Conservation (phyloP, 2,329 filamentous ascomycete genomes). For the Fusarium sp. region DNA sequence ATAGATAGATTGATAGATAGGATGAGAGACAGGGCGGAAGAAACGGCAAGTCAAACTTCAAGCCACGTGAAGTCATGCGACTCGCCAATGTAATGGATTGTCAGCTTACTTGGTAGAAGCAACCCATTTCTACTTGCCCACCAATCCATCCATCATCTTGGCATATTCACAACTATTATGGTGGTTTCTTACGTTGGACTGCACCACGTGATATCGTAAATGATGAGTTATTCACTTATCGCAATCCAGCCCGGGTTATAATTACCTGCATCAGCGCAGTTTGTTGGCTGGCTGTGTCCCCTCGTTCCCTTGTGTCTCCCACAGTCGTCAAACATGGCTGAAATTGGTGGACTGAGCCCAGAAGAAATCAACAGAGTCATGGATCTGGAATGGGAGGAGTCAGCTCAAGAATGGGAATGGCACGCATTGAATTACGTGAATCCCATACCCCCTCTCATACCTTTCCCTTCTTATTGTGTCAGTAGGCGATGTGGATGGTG, state of each 20-base stretch:
- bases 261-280: background rate
- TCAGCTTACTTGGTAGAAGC: background rate
- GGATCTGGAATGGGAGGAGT: constrained; percentile 25
- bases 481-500: constrained; percentile 30
- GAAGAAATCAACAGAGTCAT: constrained; percentile 22
- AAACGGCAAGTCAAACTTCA: background rate
- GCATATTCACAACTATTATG: background rate
- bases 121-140: background rate
- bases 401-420: constrained; percentile 19
- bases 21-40: background rate
- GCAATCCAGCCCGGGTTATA: background rate
- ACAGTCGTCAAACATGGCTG: background rate
- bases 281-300: background rate
- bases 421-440: constrained; percentile 8
- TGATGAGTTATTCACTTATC: background rate
- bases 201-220: constrained; percentile 20
- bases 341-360: constrained; percentile 6
- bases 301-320: background rate
- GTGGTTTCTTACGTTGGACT: constrained; percentile 8
- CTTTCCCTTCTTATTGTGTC: constrained; percentile 27
- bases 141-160: background rate
- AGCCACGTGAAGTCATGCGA: background rate
- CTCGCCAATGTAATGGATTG: background rate
- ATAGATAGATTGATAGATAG: background rate
- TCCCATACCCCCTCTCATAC: constrained; percentile 1